Percentiles rank a stretch among this genome's conserved stretches.
Evolutionary conservation across 768 basidiomycete species (phyloP).

Genomic region (Tulasnella sp.): DNA sequence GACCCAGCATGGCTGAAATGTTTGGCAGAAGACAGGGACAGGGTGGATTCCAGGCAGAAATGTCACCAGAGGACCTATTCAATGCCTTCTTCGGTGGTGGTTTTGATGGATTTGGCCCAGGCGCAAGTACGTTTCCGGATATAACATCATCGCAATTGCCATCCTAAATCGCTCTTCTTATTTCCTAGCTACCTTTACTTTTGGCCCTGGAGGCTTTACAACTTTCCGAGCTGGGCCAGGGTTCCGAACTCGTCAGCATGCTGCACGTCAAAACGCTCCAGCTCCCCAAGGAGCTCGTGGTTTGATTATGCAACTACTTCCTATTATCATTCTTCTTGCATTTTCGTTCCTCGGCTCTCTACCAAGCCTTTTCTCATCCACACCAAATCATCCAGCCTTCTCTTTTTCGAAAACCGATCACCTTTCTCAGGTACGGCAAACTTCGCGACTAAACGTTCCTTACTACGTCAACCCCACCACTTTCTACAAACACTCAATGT

Average conservation of each 20-base stretch:
- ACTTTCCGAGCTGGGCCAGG: conserved; percentile 39
- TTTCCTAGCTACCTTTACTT: conserved; percentile 51
- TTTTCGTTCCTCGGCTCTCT: conserved; percentile 76
- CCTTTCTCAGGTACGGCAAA: conserved; percentile 58
- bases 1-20: conserved; percentile 15
- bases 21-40: conserved; percentile 20
- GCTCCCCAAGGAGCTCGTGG: conserved; percentile 33
- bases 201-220: conserved; percentile 74
- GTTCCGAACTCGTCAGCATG: conserved; percentile 3
- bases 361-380: conserved; percentile 32
- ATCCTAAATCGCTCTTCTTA: conserved; percentile 5
- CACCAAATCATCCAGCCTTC: conserved; percentile 61
- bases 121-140: conserved; percentile 4
- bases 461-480: conserved; percentile 78
- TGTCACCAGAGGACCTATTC: conserved; percentile 93
- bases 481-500: conserved; percentile 66
- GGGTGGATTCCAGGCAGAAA: conserved; percentile 55
- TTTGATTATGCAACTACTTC: conserved; percentile 62
- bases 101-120: conserved; percentile 27
- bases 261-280: conserved; percentile 19
- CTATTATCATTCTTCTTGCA: conserved; percentile 67
- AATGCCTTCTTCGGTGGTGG: conserved; percentile 94
- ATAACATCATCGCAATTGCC: neutral
- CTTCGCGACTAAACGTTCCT: conserved; percentile 51
- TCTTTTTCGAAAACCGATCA: conserved; percentile 49